phyloP scores from a whole-genome alignment of 805 yeast species.

The Candida ponderosae region DNA sequence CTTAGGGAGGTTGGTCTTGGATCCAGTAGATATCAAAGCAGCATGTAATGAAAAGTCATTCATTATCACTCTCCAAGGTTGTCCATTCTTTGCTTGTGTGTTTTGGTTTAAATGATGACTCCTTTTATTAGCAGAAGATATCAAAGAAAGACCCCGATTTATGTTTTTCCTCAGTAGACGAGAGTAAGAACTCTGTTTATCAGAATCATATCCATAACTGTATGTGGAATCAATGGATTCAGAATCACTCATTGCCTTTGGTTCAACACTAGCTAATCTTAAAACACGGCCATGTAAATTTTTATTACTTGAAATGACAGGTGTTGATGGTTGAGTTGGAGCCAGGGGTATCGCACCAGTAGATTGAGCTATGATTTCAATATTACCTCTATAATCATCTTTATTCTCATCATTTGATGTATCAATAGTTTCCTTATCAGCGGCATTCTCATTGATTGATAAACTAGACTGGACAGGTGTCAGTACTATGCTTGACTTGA shows the following conservation, averaged over 20 bases:
- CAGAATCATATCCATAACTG: not conserved
- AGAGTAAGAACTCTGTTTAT: not conserved
- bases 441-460: too few relatives aligned
- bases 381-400: not conserved
- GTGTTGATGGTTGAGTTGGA: too few relatives aligned
- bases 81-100: not conserved
- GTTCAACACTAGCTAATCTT: not conserved
- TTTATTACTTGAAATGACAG: too few relatives aligned
- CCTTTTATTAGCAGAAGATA: not conserved
- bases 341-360: not conserved
- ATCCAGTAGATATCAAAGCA: conserved; percentile 29
- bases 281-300: not conserved
- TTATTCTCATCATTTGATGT: too few relatives aligned
- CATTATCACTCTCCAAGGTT: conserved; percentile 24
- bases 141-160: not conserved
- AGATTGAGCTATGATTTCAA: conserved; percentile 10
- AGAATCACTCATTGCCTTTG: not conserved
- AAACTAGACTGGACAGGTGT: too few relatives aligned
- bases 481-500: too few relatives aligned
- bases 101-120: not conserved
- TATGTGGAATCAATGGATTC: not conserved
- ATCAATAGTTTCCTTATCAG: too few relatives aligned
- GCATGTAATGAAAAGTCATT: conserved; percentile 31
- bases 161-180: not conserved
- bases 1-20: conserved; percentile 5